These are phyloP conservation scores for Amylostereum areolatum DNA, from an alignment of 1,284 basidiomycete species.

Conservation along the genomic window DNA sequence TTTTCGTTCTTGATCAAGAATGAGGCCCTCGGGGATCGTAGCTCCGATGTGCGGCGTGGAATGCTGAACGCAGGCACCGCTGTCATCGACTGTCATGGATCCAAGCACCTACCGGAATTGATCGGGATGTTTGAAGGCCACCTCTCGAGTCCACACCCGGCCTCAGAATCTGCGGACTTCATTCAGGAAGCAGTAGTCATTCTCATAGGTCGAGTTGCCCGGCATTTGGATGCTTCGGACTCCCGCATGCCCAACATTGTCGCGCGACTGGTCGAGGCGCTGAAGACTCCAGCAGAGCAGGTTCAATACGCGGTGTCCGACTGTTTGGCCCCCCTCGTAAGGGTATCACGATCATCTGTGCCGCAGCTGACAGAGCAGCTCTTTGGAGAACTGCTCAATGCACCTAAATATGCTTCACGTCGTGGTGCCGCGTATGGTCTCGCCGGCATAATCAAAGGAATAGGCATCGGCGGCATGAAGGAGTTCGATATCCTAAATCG, in stretches of 20 bases:
- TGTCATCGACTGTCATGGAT: conserved; percentile 84
- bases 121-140: conserved; percentile 85
- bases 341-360: conserved; percentile 62
- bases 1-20: conserved; percentile 86
- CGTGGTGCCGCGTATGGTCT: conserved; percentile 96
- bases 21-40: conserved; percentile 85
- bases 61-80: conserved; percentile 86
- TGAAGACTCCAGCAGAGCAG: conserved; percentile 93
- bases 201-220: conserved; percentile 88
- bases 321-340: conserved; percentile 85
- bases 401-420: conserved; percentile 85
- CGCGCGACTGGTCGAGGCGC: conserved; percentile 83
- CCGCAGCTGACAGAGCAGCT: conserved; percentile 71
- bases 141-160: conserved; percentile 56
- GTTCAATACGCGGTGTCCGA: conserved; percentile 97
- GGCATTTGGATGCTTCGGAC: conserved; percentile 80
- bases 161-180: conserved; percentile 74
- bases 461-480: conserved; percentile 83
- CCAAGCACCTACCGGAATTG: conserved; percentile 65
- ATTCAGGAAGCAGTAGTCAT: conserved; percentile 96
- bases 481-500: conserved; percentile 78
- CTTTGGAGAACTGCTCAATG: conserved; percentile 71
- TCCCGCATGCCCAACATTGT: conserved; percentile 79
- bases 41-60: conserved; percentile 74
- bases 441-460: conserved; percentile 88